Evolutionary conservation across 805 yeast species (phyloP), one percentile per base, ranked within the genome.

Genomic region (Alloascoidea hylecoeti): DNA sequence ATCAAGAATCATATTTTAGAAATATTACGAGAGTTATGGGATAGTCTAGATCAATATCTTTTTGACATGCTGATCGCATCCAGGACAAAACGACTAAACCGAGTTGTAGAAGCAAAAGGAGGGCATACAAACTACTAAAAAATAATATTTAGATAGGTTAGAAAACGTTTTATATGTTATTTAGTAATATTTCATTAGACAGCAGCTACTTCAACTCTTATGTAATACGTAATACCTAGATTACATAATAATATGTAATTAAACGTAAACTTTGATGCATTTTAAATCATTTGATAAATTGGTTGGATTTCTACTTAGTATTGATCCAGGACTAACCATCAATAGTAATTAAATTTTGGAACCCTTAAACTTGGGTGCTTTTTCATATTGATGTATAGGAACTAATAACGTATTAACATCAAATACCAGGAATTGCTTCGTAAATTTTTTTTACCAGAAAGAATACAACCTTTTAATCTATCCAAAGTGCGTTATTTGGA

Each of bases 401-500:
- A 83, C 72, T 42, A 79, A 64, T 40, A 85, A 69, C 69, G 78
- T 78, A 4, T 88, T 89, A 44, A 85, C 63, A 55, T 89, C 96
- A 52, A 84, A 89, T 4, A 79, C 65, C 49, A 88, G 63, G 62
- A 9, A 83, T 70, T 0, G 96, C 89, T 46, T 70, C 72, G 14
- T 60, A 63, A 33, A 84, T 55, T 40, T 79, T 61, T 12, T 45
- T 78, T 70, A 1, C 81, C 68, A 1, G 95, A 86, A 18, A 81
- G 63, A 73, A 82, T 75, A 39, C 95, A 69, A 2, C 94, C 88
- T 85, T 92, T 55, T 86, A 95, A 34, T 85, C 65, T 32, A 83
- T 60, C 97, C 97, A 88, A 34, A 88, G 59, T 1, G 94, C 92
- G 51, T 94, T 84, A 45, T 80, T 73, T 2, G 96, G 94, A 55